These are phyloP conservation scores for Bipolaris bicolor DNA, from an alignment of 2,329 filamentous ascomycete species.

Conservation along the genomic window DNA sequence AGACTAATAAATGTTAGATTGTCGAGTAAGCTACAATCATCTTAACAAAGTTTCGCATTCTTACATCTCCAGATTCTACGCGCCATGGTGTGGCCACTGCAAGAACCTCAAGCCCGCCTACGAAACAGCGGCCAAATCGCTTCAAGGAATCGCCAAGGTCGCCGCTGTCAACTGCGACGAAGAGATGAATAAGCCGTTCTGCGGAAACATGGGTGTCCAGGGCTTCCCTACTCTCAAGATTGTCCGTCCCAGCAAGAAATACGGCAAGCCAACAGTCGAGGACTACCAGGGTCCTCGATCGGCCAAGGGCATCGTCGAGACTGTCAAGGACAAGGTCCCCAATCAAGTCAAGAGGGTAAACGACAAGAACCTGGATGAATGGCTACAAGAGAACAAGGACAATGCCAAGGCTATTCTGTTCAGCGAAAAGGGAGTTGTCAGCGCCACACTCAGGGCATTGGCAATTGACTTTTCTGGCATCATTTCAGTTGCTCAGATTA, in stretches of 20 bases:
- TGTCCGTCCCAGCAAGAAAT: constrained; percentile 81
- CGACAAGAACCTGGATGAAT: constrained; percentile 78
- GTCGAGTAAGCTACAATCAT: constrained; percentile 45
- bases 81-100: constrained; percentile 97
- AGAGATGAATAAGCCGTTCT: constrained; percentile 87
- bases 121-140: constrained; percentile 88
- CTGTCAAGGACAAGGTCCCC: constrained; percentile 84
- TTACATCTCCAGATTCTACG: constrained; percentile 78
- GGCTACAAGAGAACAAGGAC: constrained; percentile 70
- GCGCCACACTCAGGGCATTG: constrained; percentile 78
- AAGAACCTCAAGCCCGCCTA: constrained; percentile 94
- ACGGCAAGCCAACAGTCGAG: constrained; percentile 79
- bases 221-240: constrained; percentile 98
- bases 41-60: background rate
- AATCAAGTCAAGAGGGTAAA: constrained; percentile 85
- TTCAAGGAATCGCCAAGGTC: constrained; percentile 92
- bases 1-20: constrained; percentile 36
- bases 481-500: constrained; percentile 80
- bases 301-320: constrained; percentile 86
- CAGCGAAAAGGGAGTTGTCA: constrained; percentile 89
- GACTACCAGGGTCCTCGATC: constrained; percentile 86
- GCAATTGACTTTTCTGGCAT: constrained; percentile 89
- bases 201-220: constrained; percentile 82
- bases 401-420: constrained; percentile 88
- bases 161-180: constrained; percentile 96